Percentiles rank a stretch among this genome's conserved stretches.
Conservation (phyloP, 345 rosid species). For the Syzygium aqueum region DNA sequence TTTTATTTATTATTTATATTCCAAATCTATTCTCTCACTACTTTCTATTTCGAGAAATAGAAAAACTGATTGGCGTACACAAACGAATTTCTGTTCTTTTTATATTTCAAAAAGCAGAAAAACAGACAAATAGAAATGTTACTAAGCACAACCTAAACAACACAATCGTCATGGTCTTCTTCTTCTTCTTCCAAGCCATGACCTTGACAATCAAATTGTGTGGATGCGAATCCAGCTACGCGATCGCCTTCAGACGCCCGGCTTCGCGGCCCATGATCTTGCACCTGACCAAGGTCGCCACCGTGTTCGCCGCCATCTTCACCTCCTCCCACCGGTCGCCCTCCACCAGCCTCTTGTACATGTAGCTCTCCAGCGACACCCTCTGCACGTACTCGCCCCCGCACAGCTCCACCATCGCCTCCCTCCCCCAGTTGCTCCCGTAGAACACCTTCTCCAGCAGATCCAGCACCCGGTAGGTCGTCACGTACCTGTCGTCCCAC, state of each 20-base stretch:
- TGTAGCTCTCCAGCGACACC: conserved; percentile 60
- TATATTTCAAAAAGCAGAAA: rapidly evolving
- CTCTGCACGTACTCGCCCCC: conserved; percentile 61
- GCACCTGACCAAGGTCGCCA: conserved; percentile 40
- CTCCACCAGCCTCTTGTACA: conserved; percentile 46
- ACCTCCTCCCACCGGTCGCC: conserved; percentile 35
- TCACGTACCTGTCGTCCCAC: conserved; percentile 38
- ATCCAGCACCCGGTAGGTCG: conserved; percentile 44
- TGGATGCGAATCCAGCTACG: background rate
- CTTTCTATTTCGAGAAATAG: too few relatives aligned
- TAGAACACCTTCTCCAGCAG: conserved; percentile 50
- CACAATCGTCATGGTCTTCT: background rate
- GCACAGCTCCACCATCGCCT: conserved; percentile 66
- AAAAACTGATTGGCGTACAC: too few relatives aligned
- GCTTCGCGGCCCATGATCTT: conserved; percentile 27
- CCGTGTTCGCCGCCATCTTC: conserved; percentile 28
- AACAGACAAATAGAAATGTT: too few relatives aligned
- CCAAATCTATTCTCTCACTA: rapidly evolving
- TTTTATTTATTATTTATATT: too few relatives aligned
- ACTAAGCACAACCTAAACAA: too few relatives aligned
- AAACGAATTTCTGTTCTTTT: too few relatives aligned
- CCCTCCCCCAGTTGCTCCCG: conserved; percentile 31
- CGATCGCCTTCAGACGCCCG: conserved; percentile 9
- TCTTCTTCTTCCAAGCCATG: background rate
- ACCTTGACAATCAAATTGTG: background rate